Base-by-base conservation (phyloP, 148 eudicot genomes). In the Bassia scoparia region DNA sequence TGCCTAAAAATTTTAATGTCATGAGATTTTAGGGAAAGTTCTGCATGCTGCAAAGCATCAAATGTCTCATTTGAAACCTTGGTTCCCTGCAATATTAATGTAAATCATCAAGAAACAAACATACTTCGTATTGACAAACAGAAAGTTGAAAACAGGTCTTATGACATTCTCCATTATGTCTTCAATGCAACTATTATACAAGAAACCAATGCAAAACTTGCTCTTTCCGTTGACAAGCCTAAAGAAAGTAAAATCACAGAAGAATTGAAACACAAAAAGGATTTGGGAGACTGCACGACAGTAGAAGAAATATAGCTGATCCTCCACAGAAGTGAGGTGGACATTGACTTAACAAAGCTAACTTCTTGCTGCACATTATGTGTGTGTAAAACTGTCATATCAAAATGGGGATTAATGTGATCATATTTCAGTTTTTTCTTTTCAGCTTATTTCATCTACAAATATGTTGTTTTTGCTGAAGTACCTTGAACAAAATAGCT, bases 41-140 rank as follows among this genome's bases (percentile, higher is more conserved):
- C 89, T 67, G 97, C 96, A 77, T 35, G 77, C 44, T 79, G 73
- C 67, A 95, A 76, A 53, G 96, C 97, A 66, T 76, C 65, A 62
- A 89, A 75, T 46, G 89, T 84, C 74, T 81, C 82, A 87, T 88
- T 88, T 73, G 83, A 71, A 61, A 75, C 79, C 66, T 72, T 75
- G 62, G 93, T 73, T 72, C 67, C 87, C 99, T 95, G 83, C 76
- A 80, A 65, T 41, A 23, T 50, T 16, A 78, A 76, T 49, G 48
- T 21, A 60, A 54, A 59, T 21, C 31, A 63, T 65, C 35, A 69
- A 46, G 43, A 60, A 20, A 46, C 18, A 33, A 10, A 56, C 7
- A 49, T 11, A n/a, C n/a, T n/a, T n/a, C n/a, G n/a, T n/a, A 31
- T 69, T 9, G 7, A 24, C 17, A 33, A 50, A 69, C 43, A 27